Evolutionary conservation across 805 yeast species (phyloP).

Genomic region (Pachysolen tannophilus): DNA sequence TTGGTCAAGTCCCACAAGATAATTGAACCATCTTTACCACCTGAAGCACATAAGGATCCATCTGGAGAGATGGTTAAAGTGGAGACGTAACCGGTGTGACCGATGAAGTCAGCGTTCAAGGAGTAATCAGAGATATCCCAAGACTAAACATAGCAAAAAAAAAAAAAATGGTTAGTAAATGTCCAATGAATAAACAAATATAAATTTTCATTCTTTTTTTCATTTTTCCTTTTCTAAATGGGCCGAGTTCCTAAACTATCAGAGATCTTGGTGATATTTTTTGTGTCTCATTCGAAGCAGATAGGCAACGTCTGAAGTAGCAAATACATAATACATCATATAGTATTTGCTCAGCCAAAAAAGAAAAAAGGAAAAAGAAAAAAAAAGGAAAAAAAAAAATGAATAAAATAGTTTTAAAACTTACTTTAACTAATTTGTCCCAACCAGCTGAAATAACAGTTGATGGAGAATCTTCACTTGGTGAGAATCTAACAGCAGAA

Average conservation of each 20-base stretch:
- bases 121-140: slow-evolving; percentile 87
- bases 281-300: slow-evolving; percentile 88
- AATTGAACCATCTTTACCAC: slow-evolving; percentile 99
- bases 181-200: slow-evolving; percentile 9
- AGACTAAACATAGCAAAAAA: slow-evolving; percentile 42
- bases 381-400: slow-evolving; percentile 6
- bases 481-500: slow-evolving; percentile 95
- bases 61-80: slow-evolving; percentile 98
- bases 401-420: slow-evolving; percentile 42
- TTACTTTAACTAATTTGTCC: slow-evolving; percentile 98
- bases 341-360: slow-evolving; percentile 16
- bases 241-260: too few relatives aligned
- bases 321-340: slow-evolving; percentile 89
- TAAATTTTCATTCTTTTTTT: neutral
- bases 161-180: slow-evolving; percentile 10
- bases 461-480: slow-evolving; percentile 58
- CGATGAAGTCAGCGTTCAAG: slow-evolving; percentile 92
- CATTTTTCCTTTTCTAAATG: neutral
- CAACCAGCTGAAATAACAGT: slow-evolving; percentile 95
- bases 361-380: neutral
- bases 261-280: slow-evolving; percentile 97
- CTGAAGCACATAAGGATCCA: slow-evolving; percentile 98
- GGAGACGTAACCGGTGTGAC: slow-evolving; percentile 99
- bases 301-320: slow-evolving; percentile 91
- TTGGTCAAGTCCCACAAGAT: slow-evolving; percentile 95